phyloP scores from a whole-genome alignment of 169 alveolate species.

The Plasmodium cynomolgi region DNA sequence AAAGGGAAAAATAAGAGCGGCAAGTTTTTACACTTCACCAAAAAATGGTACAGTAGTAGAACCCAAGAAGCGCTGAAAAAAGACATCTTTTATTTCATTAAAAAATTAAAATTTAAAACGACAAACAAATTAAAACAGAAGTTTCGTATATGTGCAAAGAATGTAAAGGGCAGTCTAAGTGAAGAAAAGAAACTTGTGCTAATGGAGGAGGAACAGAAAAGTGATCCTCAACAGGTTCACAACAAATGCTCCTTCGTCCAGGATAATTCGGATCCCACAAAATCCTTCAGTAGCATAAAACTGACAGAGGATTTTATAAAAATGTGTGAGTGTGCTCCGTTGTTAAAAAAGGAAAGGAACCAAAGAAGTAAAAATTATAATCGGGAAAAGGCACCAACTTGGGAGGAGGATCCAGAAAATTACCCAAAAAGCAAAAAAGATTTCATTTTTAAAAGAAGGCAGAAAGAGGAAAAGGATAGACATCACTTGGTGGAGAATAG shows the following conservation, averaged over 20 bases:
- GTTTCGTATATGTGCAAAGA: background rate
- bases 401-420: background rate
- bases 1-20: background rate
- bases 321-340: background rate
- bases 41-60: background rate
- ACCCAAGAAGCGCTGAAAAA: slow-evolving; percentile 17
- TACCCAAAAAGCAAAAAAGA: background rate
- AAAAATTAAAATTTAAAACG: slow-evolving; percentile 13
- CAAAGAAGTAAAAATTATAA: background rate
- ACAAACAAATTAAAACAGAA: background rate
- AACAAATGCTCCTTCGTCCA: background rate
- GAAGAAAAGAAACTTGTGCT: background rate
- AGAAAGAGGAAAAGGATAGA: background rate
- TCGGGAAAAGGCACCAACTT: background rate
- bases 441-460: background rate
- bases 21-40: background rate
- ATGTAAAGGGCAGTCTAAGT: background rate
- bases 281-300: background rate
- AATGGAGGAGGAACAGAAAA: background rate
- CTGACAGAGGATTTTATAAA: background rate
- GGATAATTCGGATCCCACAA: background rate
- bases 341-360: background rate
- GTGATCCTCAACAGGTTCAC: background rate
- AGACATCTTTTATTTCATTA: background rate
- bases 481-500: background rate